phyloP scores from a whole-genome alignment of 352 stramenopile species.

The Pythium monospermum region DNA sequence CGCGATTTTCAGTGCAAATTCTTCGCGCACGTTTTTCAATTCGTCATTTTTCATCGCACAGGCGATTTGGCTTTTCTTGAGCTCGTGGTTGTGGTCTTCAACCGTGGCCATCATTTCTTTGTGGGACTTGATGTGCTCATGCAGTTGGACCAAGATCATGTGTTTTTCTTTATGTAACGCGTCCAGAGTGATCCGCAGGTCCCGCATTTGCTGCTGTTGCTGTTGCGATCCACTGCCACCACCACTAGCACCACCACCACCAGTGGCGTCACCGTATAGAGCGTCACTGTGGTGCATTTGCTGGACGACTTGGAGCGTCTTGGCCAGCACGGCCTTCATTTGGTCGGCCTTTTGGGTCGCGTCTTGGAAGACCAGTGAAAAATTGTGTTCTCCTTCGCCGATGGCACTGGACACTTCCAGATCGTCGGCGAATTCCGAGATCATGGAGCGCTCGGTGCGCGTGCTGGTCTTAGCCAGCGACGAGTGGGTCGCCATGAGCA shows the following conservation, averaged over 20 bases:
- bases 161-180: slow-evolving; percentile 58
- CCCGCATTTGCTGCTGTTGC: slow-evolving; percentile 25
- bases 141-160: slow-evolving; percentile 45
- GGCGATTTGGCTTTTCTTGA: slow-evolving; percentile 44
- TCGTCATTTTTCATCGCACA: slow-evolving; percentile 41
- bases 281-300: slow-evolving; percentile 41
- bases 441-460: slow-evolving; percentile 46
- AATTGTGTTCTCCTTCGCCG: slow-evolving; percentile 26
- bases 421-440: slow-evolving; percentile 52
- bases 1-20: slow-evolving; percentile 26
- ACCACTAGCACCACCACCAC: slow-evolving; percentile 4
- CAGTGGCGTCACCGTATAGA: slow-evolving; percentile 4
- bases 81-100: slow-evolving; percentile 56
- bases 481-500: slow-evolving; percentile 61
- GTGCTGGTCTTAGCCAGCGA: slow-evolving; percentile 49
- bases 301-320: slow-evolving; percentile 38
- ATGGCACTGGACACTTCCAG: slow-evolving; percentile 37
- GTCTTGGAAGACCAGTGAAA: slow-evolving; percentile 31
- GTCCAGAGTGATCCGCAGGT: slow-evolving; percentile 47
- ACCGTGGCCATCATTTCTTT: slow-evolving; percentile 34
- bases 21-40: slow-evolving; percentile 28
- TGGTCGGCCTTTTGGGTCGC: slow-evolving; percentile 30
- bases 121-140: slow-evolving; percentile 48
- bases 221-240: too few relatives aligned
- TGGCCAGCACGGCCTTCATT: slow-evolving; percentile 30